Evolutionary conservation across 2,329 filamentous ascomycete species (phyloP), one percentile per base, ranked within the genome.

Genomic region (Aspergillus thermomutatus): DNA sequence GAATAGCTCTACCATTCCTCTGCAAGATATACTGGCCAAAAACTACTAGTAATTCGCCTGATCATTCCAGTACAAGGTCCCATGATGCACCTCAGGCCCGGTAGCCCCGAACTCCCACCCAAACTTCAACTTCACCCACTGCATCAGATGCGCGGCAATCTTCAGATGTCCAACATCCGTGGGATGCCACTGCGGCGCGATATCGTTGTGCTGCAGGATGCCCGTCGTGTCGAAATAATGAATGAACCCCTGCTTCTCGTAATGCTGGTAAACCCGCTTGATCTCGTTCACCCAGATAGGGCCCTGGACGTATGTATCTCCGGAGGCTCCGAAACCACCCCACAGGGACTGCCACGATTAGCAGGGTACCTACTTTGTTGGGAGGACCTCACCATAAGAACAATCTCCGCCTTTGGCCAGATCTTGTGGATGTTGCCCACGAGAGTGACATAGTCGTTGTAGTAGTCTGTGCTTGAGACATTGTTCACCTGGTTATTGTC

Each of bases 81-180:
- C 78, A 59, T 74, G 70, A 56, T 75, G 66, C 14, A 82, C 78
- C 75, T 85, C 82, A 4, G 57, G 50, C 5, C 83, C 83, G 0
- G 77, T 82, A 19, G 81, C 79, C 49, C 78, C 76, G 41, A 86
- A 68, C 17, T 81, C 76, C 83, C 83, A 86, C 2, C 78, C 79
- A 64, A 86, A 80, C 46, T 76, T 80, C 55, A 82, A 60, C 56
- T 79, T 80, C 43, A 84, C 80, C 67, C 79, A 87, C 69, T 84
- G 80, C 60, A 81, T 79, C 46, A 86, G 64, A 62, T 86, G 82
- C 62, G 80, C 84, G 2, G 83, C 83, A 14, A 87, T 68, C 66
- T 87, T 86, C 64, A 86, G 75, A 55, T 84, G 80, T 0, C 83
- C 83, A 6, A 85, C 78, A 63, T 87, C 84, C 0, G 83, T 86